Conservation (phyloP, 1,284 basidiomycete species). For the Phenoliferia sp. region DNA sequence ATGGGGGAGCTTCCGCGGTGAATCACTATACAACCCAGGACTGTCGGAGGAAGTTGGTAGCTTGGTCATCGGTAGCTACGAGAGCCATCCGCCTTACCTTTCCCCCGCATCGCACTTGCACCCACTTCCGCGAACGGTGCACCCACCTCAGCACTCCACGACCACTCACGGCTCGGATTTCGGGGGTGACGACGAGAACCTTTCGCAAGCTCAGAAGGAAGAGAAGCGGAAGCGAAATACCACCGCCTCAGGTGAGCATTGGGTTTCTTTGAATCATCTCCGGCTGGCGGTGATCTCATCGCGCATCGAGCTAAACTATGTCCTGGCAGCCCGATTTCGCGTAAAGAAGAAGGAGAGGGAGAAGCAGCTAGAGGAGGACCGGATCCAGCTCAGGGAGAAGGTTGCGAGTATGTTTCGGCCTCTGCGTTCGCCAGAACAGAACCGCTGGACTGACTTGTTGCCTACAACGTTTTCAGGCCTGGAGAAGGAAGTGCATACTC, state of each 20-base stretch:
- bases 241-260: not conserved
- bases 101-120: not conserved
- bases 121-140: not conserved
- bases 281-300: too few species aligned
- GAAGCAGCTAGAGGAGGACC: constrained; percentile 57
- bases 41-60: not conserved
- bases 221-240: not conserved
- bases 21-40: not conserved
- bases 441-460: not conserved
- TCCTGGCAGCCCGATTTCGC: constrained; percentile 66
- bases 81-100: not conserved
- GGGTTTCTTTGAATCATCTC: too few species aligned
- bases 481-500: not conserved
- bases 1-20: not conserved
- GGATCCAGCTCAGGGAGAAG: not conserved
- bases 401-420: not conserved
- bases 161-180: not conserved
- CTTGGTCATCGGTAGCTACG: not conserved
- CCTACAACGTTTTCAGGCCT: not conserved
- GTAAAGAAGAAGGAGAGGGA: constrained; percentile 99
- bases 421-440: not conserved
- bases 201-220: not conserved
- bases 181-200: not conserved
- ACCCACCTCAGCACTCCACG: not conserved
- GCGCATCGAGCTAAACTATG: too few species aligned